Conservation (phyloP, 2,329 filamentous ascomycete species). For the Clarireedia hainanense region DNA sequence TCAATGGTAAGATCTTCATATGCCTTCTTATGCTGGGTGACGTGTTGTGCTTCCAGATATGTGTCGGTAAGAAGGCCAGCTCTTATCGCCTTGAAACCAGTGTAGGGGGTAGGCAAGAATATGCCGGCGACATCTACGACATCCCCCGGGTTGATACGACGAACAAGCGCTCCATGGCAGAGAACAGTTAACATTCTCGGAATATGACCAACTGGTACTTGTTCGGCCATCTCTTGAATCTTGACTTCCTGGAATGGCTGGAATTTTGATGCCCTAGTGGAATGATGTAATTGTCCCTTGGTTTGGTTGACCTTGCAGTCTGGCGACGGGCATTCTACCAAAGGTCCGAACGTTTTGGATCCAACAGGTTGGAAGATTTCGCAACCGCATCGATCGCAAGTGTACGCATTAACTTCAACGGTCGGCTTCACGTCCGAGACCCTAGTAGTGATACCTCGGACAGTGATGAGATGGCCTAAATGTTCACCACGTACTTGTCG, state of each 20-base stretch:
- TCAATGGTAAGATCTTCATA: constrained; percentile 90
- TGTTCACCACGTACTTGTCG: constrained; percentile 89
- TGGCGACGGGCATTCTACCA: constrained; percentile 80
- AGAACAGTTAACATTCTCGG: constrained; percentile 83
- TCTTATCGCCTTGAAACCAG: constrained; percentile 95
- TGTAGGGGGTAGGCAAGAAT: constrained; percentile 95
- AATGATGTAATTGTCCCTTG: constrained; percentile 88
- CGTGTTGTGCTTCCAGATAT: constrained; percentile 88
- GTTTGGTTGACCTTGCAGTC: constrained; percentile 86
- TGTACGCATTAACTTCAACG: constrained; percentile 96
- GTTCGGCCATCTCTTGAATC: constrained; percentile 98
- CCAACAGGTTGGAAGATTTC: constrained; percentile 96
- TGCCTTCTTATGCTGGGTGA: constrained; percentile 95
- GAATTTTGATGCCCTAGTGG: constrained; percentile 94
- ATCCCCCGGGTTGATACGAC: constrained; percentile 87
- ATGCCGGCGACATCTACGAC: constrained; percentile 91
- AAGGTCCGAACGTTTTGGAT: constrained; percentile 81
- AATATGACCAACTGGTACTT: constrained; percentile 96
- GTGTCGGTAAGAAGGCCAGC: constrained; percentile 96
- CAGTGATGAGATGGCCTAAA: constrained; percentile 84
- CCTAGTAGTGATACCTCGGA: constrained; percentile 87
- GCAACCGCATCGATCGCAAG: constrained; percentile 90
- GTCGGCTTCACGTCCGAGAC: constrained; percentile 97
- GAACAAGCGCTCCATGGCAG: constrained; percentile 78
- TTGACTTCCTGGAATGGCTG: constrained; percentile 97